Conservation (phyloP, 805 yeast genomes). For the Candida parachauliodes region DNA sequence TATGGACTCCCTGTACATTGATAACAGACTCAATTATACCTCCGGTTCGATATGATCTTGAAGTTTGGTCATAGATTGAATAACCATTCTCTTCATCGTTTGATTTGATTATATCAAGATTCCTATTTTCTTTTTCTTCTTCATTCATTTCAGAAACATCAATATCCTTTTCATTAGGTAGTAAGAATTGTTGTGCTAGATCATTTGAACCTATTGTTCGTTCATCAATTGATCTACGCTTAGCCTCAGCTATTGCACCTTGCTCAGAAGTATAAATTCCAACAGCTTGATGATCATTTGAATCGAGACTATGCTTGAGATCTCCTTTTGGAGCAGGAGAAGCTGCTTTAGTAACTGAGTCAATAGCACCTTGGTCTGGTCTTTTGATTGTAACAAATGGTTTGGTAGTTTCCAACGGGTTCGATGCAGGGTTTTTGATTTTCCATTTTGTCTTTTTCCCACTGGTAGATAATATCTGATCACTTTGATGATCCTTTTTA, state of each 20-base stretch:
- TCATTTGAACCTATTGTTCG: conserved; percentile 6
- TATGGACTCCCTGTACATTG: conserved; percentile 79
- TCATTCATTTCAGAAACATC: conserved; percentile 22
- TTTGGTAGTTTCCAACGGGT: conserved; percentile 65
- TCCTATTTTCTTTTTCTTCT: neutral
- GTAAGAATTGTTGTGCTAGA: conserved; percentile 15
- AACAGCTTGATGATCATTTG: conserved; percentile 16
- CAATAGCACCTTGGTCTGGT: conserved; percentile 32
- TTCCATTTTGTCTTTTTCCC: conserved; percentile 30
- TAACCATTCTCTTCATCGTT: neutral
- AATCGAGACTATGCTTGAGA: conserved; percentile 12
- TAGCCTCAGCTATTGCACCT: conserved; percentile 31
- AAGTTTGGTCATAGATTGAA: conserved; percentile 26
- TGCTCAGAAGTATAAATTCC: conserved; percentile 45
- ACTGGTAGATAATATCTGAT: neutral
- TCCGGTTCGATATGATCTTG: conserved; percentile 45
- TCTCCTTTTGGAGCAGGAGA: conserved; percentile 16
- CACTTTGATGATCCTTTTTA: neutral
- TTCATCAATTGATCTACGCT: conserved; percentile 9
- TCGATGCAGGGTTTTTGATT: conserved; percentile 64
- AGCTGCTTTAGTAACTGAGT: conserved; percentile 12
- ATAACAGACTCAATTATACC: conserved; percentile 79
- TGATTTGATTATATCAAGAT: neutral
- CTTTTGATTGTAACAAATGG: conserved; percentile 67
- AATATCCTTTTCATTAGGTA: conserved; percentile 22